These are phyloP conservation scores for Phaseolus coccineus DNA, from an alignment of 331 rosid genomes.

Conservation along the genomic window DNA sequence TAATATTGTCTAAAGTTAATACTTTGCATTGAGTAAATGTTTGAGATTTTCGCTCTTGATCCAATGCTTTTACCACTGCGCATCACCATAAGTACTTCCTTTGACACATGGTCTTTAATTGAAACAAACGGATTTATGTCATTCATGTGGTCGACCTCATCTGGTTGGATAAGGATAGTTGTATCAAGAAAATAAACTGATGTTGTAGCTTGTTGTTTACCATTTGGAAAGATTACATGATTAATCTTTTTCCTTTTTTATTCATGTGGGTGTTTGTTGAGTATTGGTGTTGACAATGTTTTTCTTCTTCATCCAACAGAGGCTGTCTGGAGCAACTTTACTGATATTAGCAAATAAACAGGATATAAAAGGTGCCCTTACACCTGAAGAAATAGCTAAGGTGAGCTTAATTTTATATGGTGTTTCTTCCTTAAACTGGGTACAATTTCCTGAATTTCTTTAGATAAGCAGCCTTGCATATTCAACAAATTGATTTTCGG, in stretches of 20 bases:
- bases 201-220: background rate
- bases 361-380: conserved; percentile 77
- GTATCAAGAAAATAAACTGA: background rate
- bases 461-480: background rate
- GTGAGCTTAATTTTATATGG: conserved; percentile 44
- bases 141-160: no score
- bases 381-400: conserved; percentile 71
- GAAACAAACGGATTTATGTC: no score
- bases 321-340: conserved; percentile 72
- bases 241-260: background rate
- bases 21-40: background rate
- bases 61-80: background rate
- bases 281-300: background rate
- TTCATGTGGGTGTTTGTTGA: background rate
- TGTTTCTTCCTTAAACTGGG: background rate
- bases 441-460: background rate
- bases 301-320: conserved; percentile 23
- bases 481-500: background rate
- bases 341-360: conserved; percentile 81
- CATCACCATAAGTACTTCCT: background rate
- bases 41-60: background rate
- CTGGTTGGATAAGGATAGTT: no score
- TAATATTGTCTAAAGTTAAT: background rate
- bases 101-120: background rate
- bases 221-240: conserved; percentile 1